Conservation (phyloP, 2,329 filamentous ascomycete species). For the Paecilomyces sp. region DNA sequence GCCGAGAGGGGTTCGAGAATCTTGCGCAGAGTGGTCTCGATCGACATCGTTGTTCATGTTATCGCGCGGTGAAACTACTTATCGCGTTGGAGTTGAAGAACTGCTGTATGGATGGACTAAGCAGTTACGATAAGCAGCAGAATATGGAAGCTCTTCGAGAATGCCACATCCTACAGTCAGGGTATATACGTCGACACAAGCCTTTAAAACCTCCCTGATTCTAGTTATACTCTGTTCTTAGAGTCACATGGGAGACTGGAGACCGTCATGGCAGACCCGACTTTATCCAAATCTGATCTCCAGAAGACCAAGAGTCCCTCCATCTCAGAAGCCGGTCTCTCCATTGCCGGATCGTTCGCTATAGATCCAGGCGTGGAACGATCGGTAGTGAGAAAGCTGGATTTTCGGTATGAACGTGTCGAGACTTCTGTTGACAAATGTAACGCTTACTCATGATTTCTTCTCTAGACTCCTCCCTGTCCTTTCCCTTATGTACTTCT, state of each 20-base stretch:
- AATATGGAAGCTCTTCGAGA: background rate
- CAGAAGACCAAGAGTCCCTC: background rate
- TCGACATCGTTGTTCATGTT: background rate
- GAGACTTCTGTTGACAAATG: background rate
- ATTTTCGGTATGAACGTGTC: background rate
- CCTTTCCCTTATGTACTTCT: constrained; percentile 50
- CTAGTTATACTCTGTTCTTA: background rate
- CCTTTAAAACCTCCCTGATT: background rate
- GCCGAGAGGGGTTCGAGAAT: background rate
- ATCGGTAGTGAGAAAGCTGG: background rate
- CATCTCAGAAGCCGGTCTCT: background rate
- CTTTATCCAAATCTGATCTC: background rate
- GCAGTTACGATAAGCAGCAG: background rate
- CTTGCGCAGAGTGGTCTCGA: background rate
- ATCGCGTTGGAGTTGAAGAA: background rate
- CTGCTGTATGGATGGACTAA: background rate
- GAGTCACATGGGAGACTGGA: background rate
- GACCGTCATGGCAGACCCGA: background rate
- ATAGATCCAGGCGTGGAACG: background rate
- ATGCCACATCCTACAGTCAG: background rate
- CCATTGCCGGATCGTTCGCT: background rate
- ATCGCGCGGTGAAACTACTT: background rate
- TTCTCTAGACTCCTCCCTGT: constrained; percentile 38
- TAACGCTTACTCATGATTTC: background rate
- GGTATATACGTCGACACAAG: background rate